Evolutionary conservation across 2,329 filamentous ascomycete species (phyloP), one percentile per base, ranked within the genome.

Genomic region (Fusarium sp.): DNA sequence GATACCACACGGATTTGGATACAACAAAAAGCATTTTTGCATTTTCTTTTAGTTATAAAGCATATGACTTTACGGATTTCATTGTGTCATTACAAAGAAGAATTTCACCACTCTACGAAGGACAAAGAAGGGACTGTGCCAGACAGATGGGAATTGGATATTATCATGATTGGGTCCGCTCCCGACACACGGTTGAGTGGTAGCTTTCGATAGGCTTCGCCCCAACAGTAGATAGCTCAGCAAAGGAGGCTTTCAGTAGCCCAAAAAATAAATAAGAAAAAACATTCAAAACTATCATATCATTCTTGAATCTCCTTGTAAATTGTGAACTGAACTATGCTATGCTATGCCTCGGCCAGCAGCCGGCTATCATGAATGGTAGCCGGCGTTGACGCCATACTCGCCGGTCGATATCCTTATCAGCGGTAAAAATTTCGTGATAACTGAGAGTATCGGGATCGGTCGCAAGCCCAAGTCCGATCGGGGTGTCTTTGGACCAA

Each of bases 1-100:
- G 73, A 81, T 81, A 80, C 79, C 79, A 78, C 74, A 74, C 56
- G 78, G 78, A 73, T 57, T 69, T 72, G 69, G 66, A 66, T 73
- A 68, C 62, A 66, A 26, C 55, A 69, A 77, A 72, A 74, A 70
- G 71, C 69, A 67, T 65, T 48, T 62, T 51, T 69, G 47, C 59
- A 66, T 68, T 70, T 74, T 64, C 48, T 45, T 63, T 63, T 56
- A 68, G 63, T n/a, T 38, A 56, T 44, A 65, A 51, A 58, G 53
- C 32, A 61, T 39, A 63, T 56, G 61, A 70, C 39, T 45, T 58
- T 26, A 70, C 39, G 69, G 69, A 42, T 69, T 70, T 70, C 66
- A 72, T 69, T 74, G 70, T 68, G 66, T 59, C 59, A 69, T 39
- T 58, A 69, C 56, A 74, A 70, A 70, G 63, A 63, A 66, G 63